Percentiles rank a stretch among this genome's conserved stretches.
Conservation (phyloP, 306 rosid species). For the Vigna trinervia region DNA sequence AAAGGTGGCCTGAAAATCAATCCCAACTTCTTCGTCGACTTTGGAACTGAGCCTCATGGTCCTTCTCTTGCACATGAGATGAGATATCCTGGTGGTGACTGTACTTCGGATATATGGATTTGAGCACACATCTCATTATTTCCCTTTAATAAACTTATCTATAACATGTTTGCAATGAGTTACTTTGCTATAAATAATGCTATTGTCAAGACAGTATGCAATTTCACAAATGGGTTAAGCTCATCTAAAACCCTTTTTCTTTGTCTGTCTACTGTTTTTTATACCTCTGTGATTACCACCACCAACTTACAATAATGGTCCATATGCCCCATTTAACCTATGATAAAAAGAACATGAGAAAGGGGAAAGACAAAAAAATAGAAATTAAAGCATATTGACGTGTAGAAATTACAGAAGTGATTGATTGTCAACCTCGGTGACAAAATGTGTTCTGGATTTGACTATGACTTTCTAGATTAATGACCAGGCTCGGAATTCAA, state of each 20-base stretch:
- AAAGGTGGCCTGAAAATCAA: constrained; percentile 80
- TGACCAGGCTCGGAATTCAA: not conserved
- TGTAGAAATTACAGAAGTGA: not conserved
- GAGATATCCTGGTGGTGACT: constrained; percentile 98
- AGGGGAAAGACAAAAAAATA: not conserved
- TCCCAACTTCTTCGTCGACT: constrained; percentile 86
- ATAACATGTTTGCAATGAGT: not conserved
- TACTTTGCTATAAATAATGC: not conserved
- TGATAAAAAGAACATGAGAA: not conserved
- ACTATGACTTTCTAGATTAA: not conserved
- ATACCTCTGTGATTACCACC: not conserved
- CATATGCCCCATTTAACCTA: not conserved
- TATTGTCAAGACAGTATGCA: not conserved
- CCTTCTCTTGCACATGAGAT: constrained; percentile 97
- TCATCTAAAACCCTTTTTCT: not conserved
- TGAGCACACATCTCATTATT: constrained; percentile 26
- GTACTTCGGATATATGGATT: constrained; percentile 95
- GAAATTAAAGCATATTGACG: not conserved
- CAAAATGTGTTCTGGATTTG: not conserved
- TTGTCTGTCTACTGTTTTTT: not conserved
- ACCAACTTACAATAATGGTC: not conserved
- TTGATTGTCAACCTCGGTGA: not conserved
- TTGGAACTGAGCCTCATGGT: constrained; percentile 88
- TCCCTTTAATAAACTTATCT: not conserved
- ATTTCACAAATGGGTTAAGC: constrained; percentile 6